Base-by-base conservation (phyloP, 208 protist species). In the Endotrypanum monterogeii region DNA sequence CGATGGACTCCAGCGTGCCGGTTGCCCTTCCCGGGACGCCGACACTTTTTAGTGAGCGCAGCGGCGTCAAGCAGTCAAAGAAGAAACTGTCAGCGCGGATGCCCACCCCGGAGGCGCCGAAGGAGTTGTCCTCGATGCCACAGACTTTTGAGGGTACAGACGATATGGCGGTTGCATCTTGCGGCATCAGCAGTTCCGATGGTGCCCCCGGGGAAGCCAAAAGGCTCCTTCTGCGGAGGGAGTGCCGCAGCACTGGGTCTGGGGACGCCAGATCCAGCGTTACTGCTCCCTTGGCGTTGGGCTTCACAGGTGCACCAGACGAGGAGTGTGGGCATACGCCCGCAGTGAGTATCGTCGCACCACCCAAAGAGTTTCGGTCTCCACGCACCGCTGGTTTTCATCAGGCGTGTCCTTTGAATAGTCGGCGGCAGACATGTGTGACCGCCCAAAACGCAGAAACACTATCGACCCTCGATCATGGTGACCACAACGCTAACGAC, bases 181-280 rank as follows among this genome's bases (percentile, higher is more conserved):
- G 57, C 57, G 32, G 57, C 32, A 62, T 62, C 57, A 62, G 57
- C 57, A 62, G 32, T 32, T 14, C 44, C 44, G 44, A 48, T 11
- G 44, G 12, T 48, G 28, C 30, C 32, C 20, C 25, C 28, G 57
- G 57, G 30, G 30, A 62, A 41, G 57, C 18, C 57, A 41, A 37
- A 20, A 9, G 25, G 39, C 35, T 18, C 57, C 57, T 62, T 2
- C 7, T 62, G 5, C 30, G 9, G 20, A 32, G 32, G 14, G 57
- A 8, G 16, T 37, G n/a, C 57, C 12, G 30, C 23, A n/a, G 0
- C 57, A 62, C 23, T 25, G 35, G 57, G 28, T 32, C 23, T 25
- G 57, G 39, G 28, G 32, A 37, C 16, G 57, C 30, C 46, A 39
- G 25, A 32, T 67, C 30, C 35, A 39, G 39, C 61, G 12, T 39